Evolutionary conservation across 768 basidiomycete genomes (phyloP), one percentile per base, ranked within the genome.

Genomic region (Kondoa subrosea): DNA sequence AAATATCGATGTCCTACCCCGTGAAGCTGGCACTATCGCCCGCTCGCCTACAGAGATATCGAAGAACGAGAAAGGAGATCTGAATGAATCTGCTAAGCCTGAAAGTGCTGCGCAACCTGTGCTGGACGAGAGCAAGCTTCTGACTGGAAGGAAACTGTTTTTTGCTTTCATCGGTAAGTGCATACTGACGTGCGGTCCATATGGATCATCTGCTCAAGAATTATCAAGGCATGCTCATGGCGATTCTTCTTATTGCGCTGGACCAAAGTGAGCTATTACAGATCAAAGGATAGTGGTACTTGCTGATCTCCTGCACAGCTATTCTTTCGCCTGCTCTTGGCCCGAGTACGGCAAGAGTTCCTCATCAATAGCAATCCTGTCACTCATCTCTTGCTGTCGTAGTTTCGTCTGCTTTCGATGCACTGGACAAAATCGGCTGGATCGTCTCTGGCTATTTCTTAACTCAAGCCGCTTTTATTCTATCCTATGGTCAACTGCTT

Each of bases 401-500:
- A n/a, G 21, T 50, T 21, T 50, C 40, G 21, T 50, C 40, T 21
- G 40, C 40, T 21, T 50, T 50, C 40, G 21, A 50, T 50, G 40
- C 40, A 21, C 40, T 50, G 66, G 4, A 64, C 70, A 0, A 67
- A 69, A 0, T 75, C 75, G 73, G 69, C 77, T 71, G 67, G 75
- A 25, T 73, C 77, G 21, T 73, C 58, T 15, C 12, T 71, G 34
- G 71, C 71, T n/a, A 73, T 71, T 57, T 60, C 33, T 30, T 57
- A 25, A 1, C 67, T 12, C 61, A 69, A 32, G 40, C 40, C 40
- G 61, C 71, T 16, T 74, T 76, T 69, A 66, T 78, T 60, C 71
- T 77, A 62, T 68, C 73, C 29, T 74, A 70, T 65, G 78, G 77
- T 26, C 77, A 77, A 59, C 32, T 77, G 16, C 68, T 77, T 2